Evolutionary conservation across 2,329 filamentous ascomycete genomes (phyloP), one percentile per base, ranked within the genome.

Genomic region (Epichloe typhina): DNA sequence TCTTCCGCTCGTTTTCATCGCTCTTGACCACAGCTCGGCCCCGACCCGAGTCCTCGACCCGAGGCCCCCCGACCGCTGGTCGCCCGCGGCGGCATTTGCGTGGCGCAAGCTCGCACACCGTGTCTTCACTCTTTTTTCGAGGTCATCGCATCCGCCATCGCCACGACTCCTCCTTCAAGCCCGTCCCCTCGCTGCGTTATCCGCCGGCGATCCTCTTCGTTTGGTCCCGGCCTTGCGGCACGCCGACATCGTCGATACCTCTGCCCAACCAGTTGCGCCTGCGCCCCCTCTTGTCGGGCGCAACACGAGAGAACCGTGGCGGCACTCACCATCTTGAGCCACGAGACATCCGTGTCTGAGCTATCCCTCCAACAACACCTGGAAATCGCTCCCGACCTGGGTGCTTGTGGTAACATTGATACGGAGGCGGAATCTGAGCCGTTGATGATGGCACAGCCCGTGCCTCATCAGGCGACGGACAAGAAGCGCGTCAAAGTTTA

Each of bases 401-500:
- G 73, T 59, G 69, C 70, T 55, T 77, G 74, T 63, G 69, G 67
- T 55, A 69, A 67, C 61, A 69, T 73, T 65, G 68, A 68, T 59
- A 57, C 58, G 60, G 76, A 79, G 68, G 72, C 69, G 69, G 76
- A 76, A 64, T 66, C 71, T 69, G 75, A 80, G 70, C 74, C 75
- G 67, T 73, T 75, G 79, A 82, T 80, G 75, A 84, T 84, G 80
- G 80, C 80, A 79, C 80, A 83, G 73, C 70, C 73, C 61, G 79
- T 82, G 79, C 79, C 79, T 79, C 79, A 81, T 78, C 77, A 75
- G 72, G 71, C 75, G 67, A 76, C 76, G 68, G 79, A 83, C 63
- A 80, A 75, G 71, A 82, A 79, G 68, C 79, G 93, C 76, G 93
- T 97, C 70, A 98, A 98, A 76, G 93, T 98, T 66, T 98, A 98